Conservation (phyloP, 2,329 filamentous ascomycete genomes). For the Torrubiella hemipterigena region DNA sequence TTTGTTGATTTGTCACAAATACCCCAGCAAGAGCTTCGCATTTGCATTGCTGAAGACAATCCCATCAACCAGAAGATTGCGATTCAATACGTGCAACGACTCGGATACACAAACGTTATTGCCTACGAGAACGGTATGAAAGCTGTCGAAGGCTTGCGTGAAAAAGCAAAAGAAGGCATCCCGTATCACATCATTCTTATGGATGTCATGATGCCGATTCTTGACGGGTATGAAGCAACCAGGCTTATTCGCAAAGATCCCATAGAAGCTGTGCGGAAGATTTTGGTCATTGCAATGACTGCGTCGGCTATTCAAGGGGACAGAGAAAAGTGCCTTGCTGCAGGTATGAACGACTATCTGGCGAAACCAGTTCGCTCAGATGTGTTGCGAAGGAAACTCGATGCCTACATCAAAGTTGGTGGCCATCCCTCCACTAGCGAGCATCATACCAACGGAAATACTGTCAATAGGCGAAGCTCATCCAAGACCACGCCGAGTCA, state of each 20-base stretch:
- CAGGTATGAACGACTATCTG: constrained; percentile 95
- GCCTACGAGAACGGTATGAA: constrained; percentile 84
- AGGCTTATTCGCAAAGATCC: constrained; percentile 67
- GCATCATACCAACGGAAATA: no score
- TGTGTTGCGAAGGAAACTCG: constrained; percentile 72
- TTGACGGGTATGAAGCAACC: constrained; percentile 88
- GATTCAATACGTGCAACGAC: constrained; percentile 75
- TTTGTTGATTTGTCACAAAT: constrained; percentile 60
- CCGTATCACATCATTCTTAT: constrained; percentile 89
- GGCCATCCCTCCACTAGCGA: background rate
- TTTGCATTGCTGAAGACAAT: constrained; percentile 94
- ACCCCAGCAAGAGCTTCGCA: constrained; percentile 64
- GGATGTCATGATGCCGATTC: constrained; percentile 93
- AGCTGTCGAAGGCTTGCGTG: constrained; percentile 74
- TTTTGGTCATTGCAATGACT: constrained; percentile 96
- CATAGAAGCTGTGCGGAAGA: constrained; percentile 63
- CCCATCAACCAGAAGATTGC: constrained; percentile 91
- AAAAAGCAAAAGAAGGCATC: constrained; percentile 54
- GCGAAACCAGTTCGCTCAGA: constrained; percentile 90
- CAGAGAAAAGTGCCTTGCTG: constrained; percentile 86
- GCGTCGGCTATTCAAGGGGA: constrained; percentile 91
- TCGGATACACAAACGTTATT: constrained; percentile 72
- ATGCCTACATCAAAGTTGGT: constrained; percentile 32
- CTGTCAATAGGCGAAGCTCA: no score
- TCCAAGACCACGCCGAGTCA: no score